Conservation (phyloP, 768 basidiomycete genomes). For the Panaeolus cyanescens region DNA sequence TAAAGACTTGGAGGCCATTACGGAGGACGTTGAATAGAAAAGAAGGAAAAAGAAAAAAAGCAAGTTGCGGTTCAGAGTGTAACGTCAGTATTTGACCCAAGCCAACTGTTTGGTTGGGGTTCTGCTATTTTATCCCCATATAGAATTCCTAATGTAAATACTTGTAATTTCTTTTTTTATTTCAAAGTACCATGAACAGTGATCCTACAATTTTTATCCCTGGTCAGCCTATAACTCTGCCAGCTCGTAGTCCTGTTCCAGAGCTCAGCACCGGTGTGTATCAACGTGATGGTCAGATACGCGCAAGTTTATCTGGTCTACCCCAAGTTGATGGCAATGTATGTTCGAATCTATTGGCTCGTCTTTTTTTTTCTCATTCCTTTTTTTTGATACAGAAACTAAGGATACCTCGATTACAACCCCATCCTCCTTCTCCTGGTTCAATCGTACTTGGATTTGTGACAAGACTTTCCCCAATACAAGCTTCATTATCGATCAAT, state of each 20-base stretch:
- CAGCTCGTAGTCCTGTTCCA: constrained; percentile 51
- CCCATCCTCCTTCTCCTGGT: constrained; percentile 72
- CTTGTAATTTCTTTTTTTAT: not conserved
- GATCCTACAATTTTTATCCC: constrained; percentile 53
- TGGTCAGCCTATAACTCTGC: constrained; percentile 72
- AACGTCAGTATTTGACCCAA: constrained; percentile 1
- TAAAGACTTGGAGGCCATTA: constrained; percentile 59
- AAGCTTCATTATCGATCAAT: constrained; percentile 81
- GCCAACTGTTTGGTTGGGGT: constrained; percentile 24
- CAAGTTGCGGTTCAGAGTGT: not conserved
- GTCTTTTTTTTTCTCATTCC: constrained; percentile 17
- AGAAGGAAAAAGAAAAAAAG: not conserved
- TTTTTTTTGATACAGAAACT: constrained; percentile 47
- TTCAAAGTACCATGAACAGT: constrained; percentile 10
- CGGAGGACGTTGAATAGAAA: constrained; percentile 16
- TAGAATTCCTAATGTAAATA: constrained; percentile 7
- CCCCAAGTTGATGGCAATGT: constrained; percentile 67
- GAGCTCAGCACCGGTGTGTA: constrained; percentile 71
- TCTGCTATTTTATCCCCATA: constrained; percentile 12
- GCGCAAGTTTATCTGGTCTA: constrained; percentile 73
- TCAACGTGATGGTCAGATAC: constrained; percentile 56
- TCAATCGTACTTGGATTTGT: constrained; percentile 83
- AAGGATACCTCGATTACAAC: constrained; percentile 64
- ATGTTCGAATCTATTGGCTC: no score
- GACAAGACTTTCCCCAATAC: constrained; percentile 79